These are phyloP conservation scores for Phanerochaete carnosa DNA, from an alignment of 768 basidiomycete genomes.

Conservation along the genomic window DNA sequence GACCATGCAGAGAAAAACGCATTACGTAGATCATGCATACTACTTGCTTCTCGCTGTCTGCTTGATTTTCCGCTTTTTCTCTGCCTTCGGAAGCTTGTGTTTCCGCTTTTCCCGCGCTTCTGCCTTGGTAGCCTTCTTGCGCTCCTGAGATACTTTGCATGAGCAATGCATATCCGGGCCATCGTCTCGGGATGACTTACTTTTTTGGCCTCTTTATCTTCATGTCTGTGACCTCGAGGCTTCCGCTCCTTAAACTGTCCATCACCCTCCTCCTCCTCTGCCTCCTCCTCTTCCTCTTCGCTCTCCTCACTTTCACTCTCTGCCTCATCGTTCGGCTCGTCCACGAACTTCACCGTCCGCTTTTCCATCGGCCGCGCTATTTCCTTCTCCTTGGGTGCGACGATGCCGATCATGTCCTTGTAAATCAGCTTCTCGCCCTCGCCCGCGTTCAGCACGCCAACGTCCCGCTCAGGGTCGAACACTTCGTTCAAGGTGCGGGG, in stretches of 20 bases:
- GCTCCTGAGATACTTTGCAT: constrained; percentile 52
- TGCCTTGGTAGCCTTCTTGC: constrained; percentile 86
- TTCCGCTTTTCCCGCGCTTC: constrained; percentile 87
- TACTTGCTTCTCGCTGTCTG: constrained; percentile 26
- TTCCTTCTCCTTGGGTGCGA: constrained; percentile 35
- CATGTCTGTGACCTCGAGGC: constrained; percentile 86
- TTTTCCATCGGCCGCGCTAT: background rate
- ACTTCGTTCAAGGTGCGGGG: constrained; percentile 91
- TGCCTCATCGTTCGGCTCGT: constrained; percentile 18
- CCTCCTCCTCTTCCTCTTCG: constrained; percentile 18
- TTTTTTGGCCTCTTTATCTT: constrained; percentile 91
- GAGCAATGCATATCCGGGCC: constrained; percentile 9
- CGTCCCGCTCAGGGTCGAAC: constrained; percentile 92
- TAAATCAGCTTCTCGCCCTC: constrained; percentile 80
- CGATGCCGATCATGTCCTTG: constrained; percentile 79
- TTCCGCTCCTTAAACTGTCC: constrained; percentile 45
- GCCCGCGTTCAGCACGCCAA: constrained; percentile 68
- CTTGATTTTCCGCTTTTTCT: constrained; percentile 87
- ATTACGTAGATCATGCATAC: background rate
- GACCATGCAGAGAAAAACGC: background rate
- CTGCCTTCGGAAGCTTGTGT: constrained; percentile 92
- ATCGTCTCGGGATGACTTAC: constrained; percentile 32
- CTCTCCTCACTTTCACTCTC: background rate
- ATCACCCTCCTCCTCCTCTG: constrained; percentile 31
- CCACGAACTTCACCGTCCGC: constrained; percentile 17